These are phyloP conservation scores for Metschnikowia lunata DNA, from an alignment of 805 yeast genomes.

Conservation along the genomic window DNA sequence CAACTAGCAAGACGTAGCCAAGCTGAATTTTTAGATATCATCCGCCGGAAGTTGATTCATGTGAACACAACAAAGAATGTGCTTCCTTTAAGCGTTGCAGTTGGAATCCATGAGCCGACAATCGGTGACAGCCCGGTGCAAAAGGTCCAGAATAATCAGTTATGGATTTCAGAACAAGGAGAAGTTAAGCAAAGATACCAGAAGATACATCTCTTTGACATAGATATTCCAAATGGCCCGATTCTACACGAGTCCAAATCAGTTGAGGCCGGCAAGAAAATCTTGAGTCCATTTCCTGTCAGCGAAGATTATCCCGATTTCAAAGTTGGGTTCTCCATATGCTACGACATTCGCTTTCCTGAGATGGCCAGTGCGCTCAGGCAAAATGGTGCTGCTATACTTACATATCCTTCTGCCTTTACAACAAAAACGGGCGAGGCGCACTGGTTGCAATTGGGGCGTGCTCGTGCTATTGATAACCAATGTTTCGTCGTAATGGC, in stretches of 20 bases:
- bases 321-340: slow-evolving; percentile 66
- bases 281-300: slow-evolving; percentile 28
- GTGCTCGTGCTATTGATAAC: slow-evolving; percentile 82
- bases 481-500: slow-evolving; percentile 87
- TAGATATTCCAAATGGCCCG: slow-evolving; percentile 77
- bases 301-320: slow-evolving; percentile 4
- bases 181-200: slow-evolving; percentile 66
- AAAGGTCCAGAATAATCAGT: slow-evolving; percentile 61
- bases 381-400: slow-evolving; percentile 64
- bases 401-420: slow-evolving; percentile 89
- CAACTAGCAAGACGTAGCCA: slow-evolving; percentile 46
- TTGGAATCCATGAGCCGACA: slow-evolving; percentile 87
- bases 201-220: slow-evolving; percentile 87
- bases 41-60: slow-evolving; percentile 41
- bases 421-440: slow-evolving; percentile 87
- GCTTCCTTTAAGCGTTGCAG: slow-evolving; percentile 53
- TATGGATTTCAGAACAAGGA: slow-evolving; percentile 69
- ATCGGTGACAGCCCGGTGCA: slow-evolving; percentile 10
- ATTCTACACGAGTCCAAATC: slow-evolving; percentile 70
- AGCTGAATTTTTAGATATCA: slow-evolving; percentile 37
- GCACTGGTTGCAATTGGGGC: slow-evolving; percentile 80
- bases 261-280: slow-evolving; percentile 69
- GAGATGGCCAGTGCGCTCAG: slow-evolving; percentile 63
- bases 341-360: slow-evolving; percentile 87
- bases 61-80: background rate